These are phyloP conservation scores for Sanghuangporus weigelae DNA, from an alignment of 1,284 basidiomycete species.

Conservation along the genomic window DNA sequence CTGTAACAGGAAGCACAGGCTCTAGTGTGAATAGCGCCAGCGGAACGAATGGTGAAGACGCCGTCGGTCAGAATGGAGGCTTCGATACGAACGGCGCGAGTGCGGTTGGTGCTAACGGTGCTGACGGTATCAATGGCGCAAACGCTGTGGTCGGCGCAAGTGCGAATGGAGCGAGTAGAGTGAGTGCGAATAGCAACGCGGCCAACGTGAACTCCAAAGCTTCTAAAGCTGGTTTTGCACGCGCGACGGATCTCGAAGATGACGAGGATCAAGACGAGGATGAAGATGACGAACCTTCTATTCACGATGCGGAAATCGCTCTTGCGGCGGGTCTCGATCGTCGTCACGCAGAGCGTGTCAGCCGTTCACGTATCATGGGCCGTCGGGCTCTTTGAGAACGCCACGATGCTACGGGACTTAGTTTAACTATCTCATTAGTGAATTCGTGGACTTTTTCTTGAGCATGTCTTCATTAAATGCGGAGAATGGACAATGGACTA, in stretches of 20 bases:
- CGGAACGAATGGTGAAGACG: neutral
- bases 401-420: too few species aligned
- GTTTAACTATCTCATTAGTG: too few species aligned
- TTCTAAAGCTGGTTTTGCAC: neutral
- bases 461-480: too few species aligned
- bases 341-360: slow-evolving; percentile 1
- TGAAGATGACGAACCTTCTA: neutral
- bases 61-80: neutral
- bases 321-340: neutral
- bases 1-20: neutral
- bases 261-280: neutral
- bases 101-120: neutral
- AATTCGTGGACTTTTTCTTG: too few species aligned
- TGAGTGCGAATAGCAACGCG: neutral
- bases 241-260: neutral
- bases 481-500: too few species aligned
- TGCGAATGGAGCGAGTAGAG: neutral
- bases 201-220: neutral
- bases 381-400: neutral
- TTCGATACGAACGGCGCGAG: neutral
- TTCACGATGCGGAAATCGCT: slow-evolving; percentile 1
- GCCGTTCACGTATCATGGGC: slow-evolving; percentile 10
- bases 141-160: too few species aligned
- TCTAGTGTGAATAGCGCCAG: neutral
- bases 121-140: too few species aligned